Base-by-base conservation (phyloP, 352 stramenopile genomes). In the Phytophthora pseudosyringae region DNA sequence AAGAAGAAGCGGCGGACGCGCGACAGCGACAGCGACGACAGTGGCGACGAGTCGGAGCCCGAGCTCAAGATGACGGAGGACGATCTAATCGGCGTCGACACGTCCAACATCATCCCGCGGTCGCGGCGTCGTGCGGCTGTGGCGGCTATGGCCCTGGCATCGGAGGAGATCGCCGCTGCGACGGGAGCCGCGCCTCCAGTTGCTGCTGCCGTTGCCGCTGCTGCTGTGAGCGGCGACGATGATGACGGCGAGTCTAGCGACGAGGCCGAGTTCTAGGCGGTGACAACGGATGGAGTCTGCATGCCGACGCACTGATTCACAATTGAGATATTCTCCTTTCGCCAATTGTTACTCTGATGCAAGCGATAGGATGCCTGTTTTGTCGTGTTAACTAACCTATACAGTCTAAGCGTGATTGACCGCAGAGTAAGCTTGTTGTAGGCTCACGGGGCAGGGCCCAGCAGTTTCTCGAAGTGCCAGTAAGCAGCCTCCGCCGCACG, bases 51-150 rank as follows among this genome's bases (percentile, higher is more conserved):
- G 48, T 91, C 84, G 50, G 87, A 94, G 41, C 63, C 75, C 1
- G 79, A 93, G 46, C 73, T 95, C 45, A 95, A 91, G 71, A 76
- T 95, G 56, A 95, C 90, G 59, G 80, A 93, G 40, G 87, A 95
- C 77, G 87, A 95, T 58, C 87, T 94, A 9, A 75, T 94, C 29
- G 87, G 82, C 12, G 75, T 95, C 39, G 87, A 95, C 69, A 89
- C 87, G 67, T 81, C 81, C 53, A 94, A 94, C 69, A 95, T 95
- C 62, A 95, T 95, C 62, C 87, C 87, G 16, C 85, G 87, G 35
- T 74, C 87, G 9, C 74, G 76, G 36, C 87, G 87, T 57, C 85
- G 87, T 38, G 87, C 85, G 0, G 87, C 87, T 1, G 82, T 86
- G 21, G 87, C 85, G 13, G 83, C 87, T 29, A 85, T 87, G 80